Percentiles rank a stretch among this genome's conserved stretches.
Conservation (phyloP, 257 asterid genomes). For the Penstemon davidsonii region DNA sequence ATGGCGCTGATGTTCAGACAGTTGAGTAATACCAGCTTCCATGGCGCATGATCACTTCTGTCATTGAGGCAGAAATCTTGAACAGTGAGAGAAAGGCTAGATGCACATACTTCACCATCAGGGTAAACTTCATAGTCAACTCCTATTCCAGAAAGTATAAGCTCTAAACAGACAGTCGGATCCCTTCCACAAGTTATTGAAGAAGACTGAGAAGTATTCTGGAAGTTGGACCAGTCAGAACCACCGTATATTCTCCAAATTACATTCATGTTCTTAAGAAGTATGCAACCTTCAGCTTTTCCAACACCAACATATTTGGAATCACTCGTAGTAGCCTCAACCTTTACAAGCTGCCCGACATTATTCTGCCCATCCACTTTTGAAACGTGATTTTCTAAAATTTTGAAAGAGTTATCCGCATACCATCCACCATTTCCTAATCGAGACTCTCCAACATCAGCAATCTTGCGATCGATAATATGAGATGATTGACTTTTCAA, state of each 20-base stretch:
- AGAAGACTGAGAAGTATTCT: conserved; percentile 43
- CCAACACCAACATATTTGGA: conserved; percentile 42
- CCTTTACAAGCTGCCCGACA: conserved; percentile 32
- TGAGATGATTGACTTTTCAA: conserved; percentile 45
- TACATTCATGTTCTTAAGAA: conserved; percentile 73
- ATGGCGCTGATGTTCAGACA: conserved; percentile 24
- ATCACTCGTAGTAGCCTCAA: conserved; percentile 51
- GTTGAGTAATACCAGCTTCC: conserved; percentile 77
- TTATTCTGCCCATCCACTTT: conserved; percentile 43
- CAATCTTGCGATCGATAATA: conserved; percentile 23
- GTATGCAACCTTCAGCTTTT: conserved; percentile 62
- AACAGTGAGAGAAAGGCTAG: conserved; percentile 60
- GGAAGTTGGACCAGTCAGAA: conserved; percentile 72
- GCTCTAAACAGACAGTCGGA: conserved; percentile 58
- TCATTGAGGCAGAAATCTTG: conserved; percentile 68
- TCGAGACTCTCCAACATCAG: conserved; percentile 40
- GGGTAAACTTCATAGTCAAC: conserved; percentile 67
- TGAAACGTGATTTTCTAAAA: conserved; percentile 79
- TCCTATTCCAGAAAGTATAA: conserved; percentile 65
- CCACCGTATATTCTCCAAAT: conserved; percentile 89
- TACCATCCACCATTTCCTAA: conserved; percentile 79
- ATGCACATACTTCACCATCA: conserved; percentile 67
- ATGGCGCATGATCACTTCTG: conserved; percentile 79
- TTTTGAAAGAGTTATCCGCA: conserved; percentile 48
- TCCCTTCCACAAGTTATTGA: conserved; percentile 55